Base-by-base conservation (phyloP, 108 stramenopile species). In the Cyclotella baltica region DNA sequence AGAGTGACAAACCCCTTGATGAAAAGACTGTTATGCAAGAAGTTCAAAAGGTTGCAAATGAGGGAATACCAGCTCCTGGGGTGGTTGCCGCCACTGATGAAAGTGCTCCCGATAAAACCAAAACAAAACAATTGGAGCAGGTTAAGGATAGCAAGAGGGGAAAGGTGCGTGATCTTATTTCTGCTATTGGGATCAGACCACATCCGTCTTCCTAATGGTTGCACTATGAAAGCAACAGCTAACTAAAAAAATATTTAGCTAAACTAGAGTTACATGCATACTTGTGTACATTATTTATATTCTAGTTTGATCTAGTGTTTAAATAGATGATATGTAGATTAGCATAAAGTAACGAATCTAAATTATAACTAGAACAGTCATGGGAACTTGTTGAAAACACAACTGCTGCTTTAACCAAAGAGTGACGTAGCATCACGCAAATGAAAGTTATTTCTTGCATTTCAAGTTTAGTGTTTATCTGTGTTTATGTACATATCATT, bases 111-210 rank as follows among this genome's bases (percentile, higher is more conserved):
- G 31, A 61, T 3, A 0, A 11, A 33, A 20, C 30, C 13, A n/a
- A n/a, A 27, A 61, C 1, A 1, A 30, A 34, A 61, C 59, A 61
- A 61, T 11, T 31, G 31, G 34, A 11, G 13, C 0, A 30, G n/a
- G 16, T 31, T 1, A 22, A 9, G n/a, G 59, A 33, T 11, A 33
- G 6, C 1, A 34, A 34, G 35, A 16, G 25, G 63, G 52, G 23
- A n/a, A 43, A 65, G 22, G 63, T 47, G 1, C 52, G 28, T 29
- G 73, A 75, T 65, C 47, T 75, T 11, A 75, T 75, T 55, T 75
- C 56, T 75, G 63, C 62, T 56, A 61, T 75, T 55, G 73, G 73
- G 11, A 35, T 75, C 38, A 33, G 73, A n/a, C 52, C 62, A 0
- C 73, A 75, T 56, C 67, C 58, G 23, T 78, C 77, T 28, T 38